A percentile compares a stretch with the other conserved stretches of the same genome.
Evolutionary conservation across 176 grass and related monocot genomes (phyloP).

Genomic region (Echinochloa phyllopogon): DNA sequence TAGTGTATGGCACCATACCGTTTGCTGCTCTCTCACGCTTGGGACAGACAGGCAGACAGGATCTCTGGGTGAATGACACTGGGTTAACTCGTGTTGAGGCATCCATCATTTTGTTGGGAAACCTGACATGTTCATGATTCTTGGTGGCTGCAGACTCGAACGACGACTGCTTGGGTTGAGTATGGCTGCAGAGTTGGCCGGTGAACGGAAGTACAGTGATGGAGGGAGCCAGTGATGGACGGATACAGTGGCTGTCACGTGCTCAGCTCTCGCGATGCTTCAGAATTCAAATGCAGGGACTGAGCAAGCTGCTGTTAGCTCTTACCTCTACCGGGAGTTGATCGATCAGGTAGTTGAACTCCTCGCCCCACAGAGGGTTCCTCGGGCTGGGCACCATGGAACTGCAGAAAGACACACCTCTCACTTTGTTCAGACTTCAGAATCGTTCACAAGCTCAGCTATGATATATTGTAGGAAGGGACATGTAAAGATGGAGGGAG

Average conservation of each 20-base stretch:
- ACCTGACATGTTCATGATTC: constrained; percentile 34
- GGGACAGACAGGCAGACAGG: not conserved
- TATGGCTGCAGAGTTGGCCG: constrained; percentile 1
- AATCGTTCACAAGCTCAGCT: not conserved
- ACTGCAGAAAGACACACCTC: constrained; percentile 48
- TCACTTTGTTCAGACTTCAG: not conserved
- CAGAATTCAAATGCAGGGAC: constrained; percentile 17
- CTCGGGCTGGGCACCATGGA: constrained; percentile 82
- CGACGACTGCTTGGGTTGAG: not conserved
- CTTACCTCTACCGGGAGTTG: constrained; percentile 78
- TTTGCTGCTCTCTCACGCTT: constrained; percentile 39
- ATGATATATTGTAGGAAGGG: not conserved
- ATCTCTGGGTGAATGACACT: not conserved
- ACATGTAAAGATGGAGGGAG: not conserved
- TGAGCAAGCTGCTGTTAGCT: not conserved
- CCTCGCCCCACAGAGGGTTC: constrained; percentile 92
- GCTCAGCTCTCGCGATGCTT: not conserved
- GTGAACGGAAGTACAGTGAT: constrained; percentile 15
- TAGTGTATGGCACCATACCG: not conserved
- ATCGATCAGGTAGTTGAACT: constrained; percentile 76
- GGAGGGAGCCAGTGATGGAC: not conserved
- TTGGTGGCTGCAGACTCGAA: not conserved
- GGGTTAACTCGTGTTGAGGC: not conserved
- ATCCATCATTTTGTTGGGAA: not conserved
- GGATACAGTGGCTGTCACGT: not conserved